These are phyloP conservation scores for Xylaria flabelliformis DNA, from an alignment of 495 filamentous ascomycete species.

Conservation along the genomic window DNA sequence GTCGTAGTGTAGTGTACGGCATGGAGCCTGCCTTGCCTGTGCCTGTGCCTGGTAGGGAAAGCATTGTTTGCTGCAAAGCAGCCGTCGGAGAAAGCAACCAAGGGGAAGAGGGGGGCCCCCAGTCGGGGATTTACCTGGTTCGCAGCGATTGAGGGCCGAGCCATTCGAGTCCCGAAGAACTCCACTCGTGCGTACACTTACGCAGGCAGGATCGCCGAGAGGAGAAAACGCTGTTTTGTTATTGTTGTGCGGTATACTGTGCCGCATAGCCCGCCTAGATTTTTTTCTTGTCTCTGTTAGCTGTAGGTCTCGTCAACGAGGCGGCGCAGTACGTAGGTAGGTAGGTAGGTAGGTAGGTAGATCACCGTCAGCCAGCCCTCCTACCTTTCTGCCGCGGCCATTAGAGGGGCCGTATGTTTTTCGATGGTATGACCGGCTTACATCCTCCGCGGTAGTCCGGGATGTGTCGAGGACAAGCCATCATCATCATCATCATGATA, in stretches of 20 bases:
- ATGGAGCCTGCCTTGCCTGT: neutral
- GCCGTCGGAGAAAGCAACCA: neutral
- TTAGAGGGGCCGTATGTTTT: neutral
- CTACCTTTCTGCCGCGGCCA: neutral
- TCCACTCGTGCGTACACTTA: constrained; percentile 6
- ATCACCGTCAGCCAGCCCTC: constrained; percentile 5
- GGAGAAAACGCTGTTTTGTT: neutral
- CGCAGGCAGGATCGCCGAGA: constrained; percentile 17
- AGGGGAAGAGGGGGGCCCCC: neutral
- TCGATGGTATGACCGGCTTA: neutral
- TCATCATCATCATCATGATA: neutral
- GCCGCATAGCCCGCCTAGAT: constrained; percentile 3
- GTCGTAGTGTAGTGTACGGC: constrained; percentile 4
- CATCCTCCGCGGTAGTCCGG: neutral
- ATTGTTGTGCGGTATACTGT: neutral
- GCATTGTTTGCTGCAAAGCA: constrained; percentile 11
- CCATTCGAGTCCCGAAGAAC: constrained; percentile 6
- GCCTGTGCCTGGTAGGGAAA: too few relatives aligned
- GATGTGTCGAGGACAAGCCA: neutral
- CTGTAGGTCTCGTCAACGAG: constrained; percentile 17
- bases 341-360: too few relatives aligned
- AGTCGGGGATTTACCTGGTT: constrained; percentile 16
- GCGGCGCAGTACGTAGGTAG: too few relatives aligned
- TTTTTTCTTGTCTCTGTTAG: neutral
- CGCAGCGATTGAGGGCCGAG: constrained; percentile 1